Percentiles rank a stretch among this genome's conserved stretches.
Conservation (phyloP, 805 yeast genomes). For the Saccharomycopsis amapae region DNA sequence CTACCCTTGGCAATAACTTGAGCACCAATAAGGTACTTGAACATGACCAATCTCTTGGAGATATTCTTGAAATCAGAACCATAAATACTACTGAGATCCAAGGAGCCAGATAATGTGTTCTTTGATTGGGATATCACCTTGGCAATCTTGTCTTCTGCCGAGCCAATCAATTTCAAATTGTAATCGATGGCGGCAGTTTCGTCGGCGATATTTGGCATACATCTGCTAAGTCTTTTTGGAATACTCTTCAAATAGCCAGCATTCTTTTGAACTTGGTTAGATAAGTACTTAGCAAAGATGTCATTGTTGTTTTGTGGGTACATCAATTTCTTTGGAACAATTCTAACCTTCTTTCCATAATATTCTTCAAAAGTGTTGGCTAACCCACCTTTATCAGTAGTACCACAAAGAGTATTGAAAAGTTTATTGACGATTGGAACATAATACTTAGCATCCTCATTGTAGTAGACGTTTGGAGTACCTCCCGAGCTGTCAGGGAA, state of each 20-base stretch:
- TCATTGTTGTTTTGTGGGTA: conserved; percentile 14
- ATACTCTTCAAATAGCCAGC: conserved; percentile 2
- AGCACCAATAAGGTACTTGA: conserved; percentile 15
- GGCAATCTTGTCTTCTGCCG: conserved; percentile 2
- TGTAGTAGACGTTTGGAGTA: conserved; percentile 9
- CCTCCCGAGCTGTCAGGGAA: neutral
- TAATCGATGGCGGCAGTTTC: conserved; percentile 16
- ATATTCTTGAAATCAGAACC: neutral
- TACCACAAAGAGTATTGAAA: conserved; percentile 9
- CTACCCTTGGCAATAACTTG: conserved; percentile 16
- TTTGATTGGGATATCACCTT: conserved; percentile 1
- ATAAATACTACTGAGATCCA: conserved; percentile 15
- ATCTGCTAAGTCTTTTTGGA: conserved; percentile 8
- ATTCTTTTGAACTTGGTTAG: conserved; percentile 3
- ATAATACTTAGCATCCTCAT: conserved; percentile 11
- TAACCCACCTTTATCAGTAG: conserved; percentile 3
- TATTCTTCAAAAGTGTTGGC: conserved; percentile 10
- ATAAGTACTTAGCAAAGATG: conserved; percentile 14
- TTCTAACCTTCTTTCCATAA: conserved; percentile 14
- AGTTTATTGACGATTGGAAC: conserved; percentile 15
- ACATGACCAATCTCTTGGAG: conserved; percentile 16
- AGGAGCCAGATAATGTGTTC: conserved; percentile 5
- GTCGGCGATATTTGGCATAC: conserved; percentile 14
- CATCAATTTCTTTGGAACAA: conserved; percentile 15
- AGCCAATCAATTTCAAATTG: conserved; percentile 7